Evolutionary conservation across 495 filamentous ascomycete species (phyloP).

Genomic region (Peziza echinospora): DNA sequence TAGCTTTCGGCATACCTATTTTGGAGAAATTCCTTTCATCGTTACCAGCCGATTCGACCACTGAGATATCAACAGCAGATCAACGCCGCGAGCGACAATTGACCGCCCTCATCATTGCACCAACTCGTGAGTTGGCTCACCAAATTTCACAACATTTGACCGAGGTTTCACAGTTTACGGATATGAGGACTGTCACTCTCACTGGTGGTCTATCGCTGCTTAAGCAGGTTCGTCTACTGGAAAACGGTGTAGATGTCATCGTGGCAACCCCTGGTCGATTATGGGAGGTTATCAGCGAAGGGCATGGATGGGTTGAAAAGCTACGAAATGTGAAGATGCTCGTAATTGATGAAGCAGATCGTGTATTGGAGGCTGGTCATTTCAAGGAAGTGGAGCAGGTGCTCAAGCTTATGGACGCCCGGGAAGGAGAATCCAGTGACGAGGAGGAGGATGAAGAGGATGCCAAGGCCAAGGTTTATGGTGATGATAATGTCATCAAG

Average conservation of each 20-base stretch:
- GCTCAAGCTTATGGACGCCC: slow-evolving; percentile 36
- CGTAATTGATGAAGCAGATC: slow-evolving; percentile 86
- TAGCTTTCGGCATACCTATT: slow-evolving; percentile 65
- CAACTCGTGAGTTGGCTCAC: slow-evolving; percentile 81
- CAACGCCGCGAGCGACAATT: slow-evolving; percentile 22
- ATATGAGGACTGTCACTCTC: slow-evolving; percentile 51
- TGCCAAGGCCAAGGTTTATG: slow-evolving; percentile 19
- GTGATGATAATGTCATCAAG: neutral
- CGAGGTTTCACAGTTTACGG: slow-evolving; percentile 38
- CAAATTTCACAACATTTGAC: slow-evolving; percentile 68
- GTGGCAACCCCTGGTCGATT: slow-evolving; percentile 79
- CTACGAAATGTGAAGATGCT: slow-evolving; percentile 56
- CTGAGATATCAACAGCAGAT: slow-evolving; percentile 22
- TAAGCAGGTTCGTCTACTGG: slow-evolving; percentile 69
- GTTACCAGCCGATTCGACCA: slow-evolving; percentile 19
- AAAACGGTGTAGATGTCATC: slow-evolving; percentile 53
- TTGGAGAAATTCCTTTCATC: slow-evolving; percentile 39
- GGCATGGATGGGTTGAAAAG: slow-evolving; percentile 35
- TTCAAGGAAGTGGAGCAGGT: slow-evolving; percentile 89
- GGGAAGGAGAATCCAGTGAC: slow-evolving; percentile 23
- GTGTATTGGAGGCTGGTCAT: slow-evolving; percentile 75
- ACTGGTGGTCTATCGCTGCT: slow-evolving; percentile 82
- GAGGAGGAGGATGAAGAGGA: slow-evolving; percentile 27
- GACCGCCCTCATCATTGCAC: slow-evolving; percentile 73
- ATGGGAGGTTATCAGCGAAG: slow-evolving; percentile 74